A percentile compares a stretch with the other conserved stretches of the same genome.
Evolutionary conservation across 2,329 filamentous ascomycete species (phyloP).

Genomic region (Pseudogymnoascus sp.): DNA sequence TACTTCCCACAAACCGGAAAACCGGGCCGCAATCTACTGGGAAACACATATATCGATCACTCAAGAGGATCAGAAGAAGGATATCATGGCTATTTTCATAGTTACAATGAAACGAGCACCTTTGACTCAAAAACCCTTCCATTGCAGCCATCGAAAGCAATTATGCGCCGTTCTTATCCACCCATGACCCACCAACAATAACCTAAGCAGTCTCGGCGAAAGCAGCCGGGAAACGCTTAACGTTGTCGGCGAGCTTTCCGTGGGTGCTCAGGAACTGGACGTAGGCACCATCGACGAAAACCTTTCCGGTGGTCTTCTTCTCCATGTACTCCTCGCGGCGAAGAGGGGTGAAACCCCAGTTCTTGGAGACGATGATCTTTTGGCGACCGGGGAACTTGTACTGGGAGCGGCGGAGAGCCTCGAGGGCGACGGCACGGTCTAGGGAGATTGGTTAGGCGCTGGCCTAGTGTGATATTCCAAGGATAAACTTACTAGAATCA

Average conservation of each 20-base stretch:
- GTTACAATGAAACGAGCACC: constrained; percentile 8
- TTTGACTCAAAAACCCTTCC: constrained; percentile 7
- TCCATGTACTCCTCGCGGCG: constrained; percentile 91
- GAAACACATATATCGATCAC: neutral
- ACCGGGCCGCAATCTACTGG: neutral
- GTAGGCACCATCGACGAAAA: constrained; percentile 95
- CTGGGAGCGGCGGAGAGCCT: constrained; percentile 94
- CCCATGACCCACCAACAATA: constrained; percentile 1
- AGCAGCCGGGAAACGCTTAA: constrained; percentile 84
- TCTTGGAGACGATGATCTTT: constrained; percentile 99
- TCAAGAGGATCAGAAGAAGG: neutral
- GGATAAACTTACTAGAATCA: constrained; percentile 46
- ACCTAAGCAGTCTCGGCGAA: constrained; percentile 38
- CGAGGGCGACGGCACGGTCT: constrained; percentile 80
- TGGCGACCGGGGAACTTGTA: constrained; percentile 99
- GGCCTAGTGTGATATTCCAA: neutral
- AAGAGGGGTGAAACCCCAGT: constrained; percentile 98
- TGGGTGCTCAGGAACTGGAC: constrained; percentile 95
- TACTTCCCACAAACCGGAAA: neutral
- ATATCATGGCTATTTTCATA: constrained; percentile 10
- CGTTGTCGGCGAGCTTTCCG: constrained; percentile 72
- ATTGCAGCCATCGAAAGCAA: constrained; percentile 5
- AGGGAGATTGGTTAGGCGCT: constrained; percentile 18
- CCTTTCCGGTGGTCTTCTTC: constrained; percentile 81
- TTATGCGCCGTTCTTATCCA: constrained; percentile 7